These are phyloP conservation scores for Platanthera guangdongensis DNA, from an alignment of 106 monocot genomes.

Conservation along the genomic window DNA sequence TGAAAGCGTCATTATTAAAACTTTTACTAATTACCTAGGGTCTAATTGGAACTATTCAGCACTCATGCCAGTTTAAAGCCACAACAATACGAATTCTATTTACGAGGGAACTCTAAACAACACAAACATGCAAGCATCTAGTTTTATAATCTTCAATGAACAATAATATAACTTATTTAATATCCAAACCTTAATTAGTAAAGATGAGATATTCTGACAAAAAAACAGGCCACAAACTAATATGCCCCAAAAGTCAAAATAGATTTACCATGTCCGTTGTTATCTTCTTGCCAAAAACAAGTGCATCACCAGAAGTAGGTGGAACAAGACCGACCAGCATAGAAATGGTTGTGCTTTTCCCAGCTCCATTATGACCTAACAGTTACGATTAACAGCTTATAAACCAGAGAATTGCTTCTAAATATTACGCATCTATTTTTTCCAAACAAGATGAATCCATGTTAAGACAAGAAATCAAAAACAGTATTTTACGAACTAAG, in stretches of 20 bases:
- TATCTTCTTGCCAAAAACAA: constrained; percentile 75
- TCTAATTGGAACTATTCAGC: too few relatives aligned
- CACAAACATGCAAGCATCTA: not conserved
- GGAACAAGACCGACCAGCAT: constrained; percentile 84
- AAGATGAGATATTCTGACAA: not conserved
- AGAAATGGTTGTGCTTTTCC: constrained; percentile 91
- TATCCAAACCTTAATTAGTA: not conserved
- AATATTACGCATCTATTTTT: not conserved
- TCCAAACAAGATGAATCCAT: not conserved
- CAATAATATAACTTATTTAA: not conserved
- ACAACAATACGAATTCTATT: too few relatives aligned
- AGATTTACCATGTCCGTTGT: constrained; percentile 56
- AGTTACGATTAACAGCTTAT: not conserved
- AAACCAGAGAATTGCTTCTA: not conserved
- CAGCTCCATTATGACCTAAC: constrained; percentile 95
- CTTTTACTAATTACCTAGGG: not conserved
- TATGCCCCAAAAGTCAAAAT: not conserved
- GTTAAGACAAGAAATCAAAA: not conserved
- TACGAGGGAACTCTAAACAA: too few relatives aligned
- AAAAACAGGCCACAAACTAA: not conserved
- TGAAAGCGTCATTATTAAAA: not conserved
- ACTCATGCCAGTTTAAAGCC: too few relatives aligned
- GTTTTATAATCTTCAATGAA: not conserved
- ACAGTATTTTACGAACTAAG: not conserved
- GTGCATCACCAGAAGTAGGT: constrained; percentile 83